Base-by-base conservation (phyloP, 208 protist species). In the Leishmania major region DNA sequence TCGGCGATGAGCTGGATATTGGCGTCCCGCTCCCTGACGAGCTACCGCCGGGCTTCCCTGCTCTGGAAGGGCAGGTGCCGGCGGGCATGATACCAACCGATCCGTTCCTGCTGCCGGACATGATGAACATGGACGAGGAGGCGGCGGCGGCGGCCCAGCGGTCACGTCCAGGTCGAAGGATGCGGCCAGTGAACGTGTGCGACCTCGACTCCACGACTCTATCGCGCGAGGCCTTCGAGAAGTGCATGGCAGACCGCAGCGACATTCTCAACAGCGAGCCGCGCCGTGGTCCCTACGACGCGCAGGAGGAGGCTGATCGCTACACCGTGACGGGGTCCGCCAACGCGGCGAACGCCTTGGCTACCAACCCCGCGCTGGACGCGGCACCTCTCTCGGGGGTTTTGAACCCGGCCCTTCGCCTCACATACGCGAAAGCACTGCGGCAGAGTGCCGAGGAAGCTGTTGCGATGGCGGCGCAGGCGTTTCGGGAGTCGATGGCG, bases 1-100 rank as follows among this genome's bases (percentile, higher is more conserved):
- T 92, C 28, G 86, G 78, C 22, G 92, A 97, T 51, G 91, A 93
- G 53, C 79, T 97, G 37, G 94, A 97, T 77, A 95, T 97, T 79
- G 94, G 94, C 25, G 90, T 94, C 13, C 89, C 93, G 6, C 85
- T 95, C 19, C 94, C 92, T 0, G 94, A 96, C n/a, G 91, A 91
- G 59, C 78, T 95, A 37, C 84, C 91, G 3, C 69, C 83, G 31
- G 90, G 81, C 45, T 91, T 95, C 75, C 85, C 79, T 1, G 53
- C 28, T 35, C 31, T 86, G 17, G 75, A 76, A 25, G 84, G 69
- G 5, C 80, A 37, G 47, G 31, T 80, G 66, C 74, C 77, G 57
- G 64, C 81, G 19, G 73, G 66, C 28, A 45, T 53, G 43, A 51
- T 85, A 51, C 81, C 82, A 4, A 70, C 25, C 22, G 82, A 88